phyloP scores from a whole-genome alignment of 148 eudicot genomes.

The Vaccinium myrtillus region DNA sequence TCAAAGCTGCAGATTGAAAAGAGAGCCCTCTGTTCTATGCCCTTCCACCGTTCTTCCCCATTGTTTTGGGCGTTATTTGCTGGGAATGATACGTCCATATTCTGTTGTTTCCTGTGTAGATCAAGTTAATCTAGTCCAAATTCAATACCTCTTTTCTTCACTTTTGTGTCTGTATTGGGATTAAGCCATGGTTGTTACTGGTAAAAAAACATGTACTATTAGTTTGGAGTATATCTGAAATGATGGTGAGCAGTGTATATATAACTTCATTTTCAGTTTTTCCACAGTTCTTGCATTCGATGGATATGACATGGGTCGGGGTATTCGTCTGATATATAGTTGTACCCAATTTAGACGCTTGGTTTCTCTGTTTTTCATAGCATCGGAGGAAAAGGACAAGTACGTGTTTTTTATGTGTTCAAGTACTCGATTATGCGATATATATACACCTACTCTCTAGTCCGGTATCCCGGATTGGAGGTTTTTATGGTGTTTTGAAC shows the following conservation, averaged over 20 bases:
- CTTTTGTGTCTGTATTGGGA: background rate
- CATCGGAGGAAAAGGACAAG: background rate
- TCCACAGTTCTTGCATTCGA: background rate
- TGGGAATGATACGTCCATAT: background rate
- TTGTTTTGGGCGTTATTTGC: background rate
- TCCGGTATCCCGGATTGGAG: too few relatives aligned
- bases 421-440: background rate
- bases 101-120: background rate
- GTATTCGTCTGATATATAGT: background rate
- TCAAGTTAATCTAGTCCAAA: background rate
- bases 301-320: background rate
- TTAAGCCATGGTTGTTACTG: background rate
- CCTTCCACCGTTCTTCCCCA: background rate
- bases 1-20: conserved; percentile 51
- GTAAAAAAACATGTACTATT: background rate
- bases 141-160: background rate
- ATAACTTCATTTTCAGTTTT: background rate
- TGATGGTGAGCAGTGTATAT: background rate
- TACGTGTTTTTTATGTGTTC: background rate
- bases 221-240: background rate
- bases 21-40: background rate
- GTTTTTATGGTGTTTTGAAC: too few relatives aligned
- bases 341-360: background rate
- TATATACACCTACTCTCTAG: too few relatives aligned
- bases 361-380: background rate